Conservation (phyloP, 176 grass and related monocot species). For the Typha latifolia region DNA sequence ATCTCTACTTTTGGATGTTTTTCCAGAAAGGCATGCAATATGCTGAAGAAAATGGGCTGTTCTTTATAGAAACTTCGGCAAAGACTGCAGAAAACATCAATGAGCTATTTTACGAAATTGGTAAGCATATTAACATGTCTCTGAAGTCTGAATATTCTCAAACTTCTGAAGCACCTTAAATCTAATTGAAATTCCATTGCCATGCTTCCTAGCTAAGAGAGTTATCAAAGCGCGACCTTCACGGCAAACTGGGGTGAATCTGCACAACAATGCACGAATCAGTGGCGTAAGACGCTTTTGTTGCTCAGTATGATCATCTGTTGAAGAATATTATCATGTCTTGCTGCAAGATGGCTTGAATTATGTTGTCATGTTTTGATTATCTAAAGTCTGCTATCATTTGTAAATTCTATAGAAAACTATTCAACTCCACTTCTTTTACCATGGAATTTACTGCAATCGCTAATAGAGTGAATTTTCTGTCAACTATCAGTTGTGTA, state of each 20-base stretch:
- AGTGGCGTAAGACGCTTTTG: conserved; percentile 28
- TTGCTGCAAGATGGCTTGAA: background rate
- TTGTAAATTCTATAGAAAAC: no score
- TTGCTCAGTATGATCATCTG: conserved; percentile 36
- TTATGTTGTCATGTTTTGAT: no score
- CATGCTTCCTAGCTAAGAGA: conserved; percentile 39
- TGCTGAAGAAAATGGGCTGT: conserved; percentile 58
- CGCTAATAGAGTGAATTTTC: no score
- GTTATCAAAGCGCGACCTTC: conserved; percentile 33
- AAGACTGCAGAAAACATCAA: conserved; percentile 64
- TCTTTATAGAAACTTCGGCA: conserved; percentile 58
- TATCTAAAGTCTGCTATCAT: no score
- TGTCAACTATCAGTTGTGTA: no score
- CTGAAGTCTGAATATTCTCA: background rate
- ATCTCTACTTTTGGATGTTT: background rate
- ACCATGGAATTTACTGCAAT: no score
- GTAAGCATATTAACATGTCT: conserved; percentile 18
- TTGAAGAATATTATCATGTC: background rate
- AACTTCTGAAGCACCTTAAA: background rate
- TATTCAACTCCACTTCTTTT: no score
- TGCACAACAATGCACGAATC: conserved; percentile 16
- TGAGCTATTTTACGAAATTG: conserved; percentile 72
- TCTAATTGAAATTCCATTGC: conserved; percentile 1
- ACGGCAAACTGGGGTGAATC: conserved; percentile 26
- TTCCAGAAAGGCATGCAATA: conserved; percentile 51